Base-by-base conservation (phyloP, 2,329 filamentous ascomycete species). In the Apiospora phragmitis region DNA sequence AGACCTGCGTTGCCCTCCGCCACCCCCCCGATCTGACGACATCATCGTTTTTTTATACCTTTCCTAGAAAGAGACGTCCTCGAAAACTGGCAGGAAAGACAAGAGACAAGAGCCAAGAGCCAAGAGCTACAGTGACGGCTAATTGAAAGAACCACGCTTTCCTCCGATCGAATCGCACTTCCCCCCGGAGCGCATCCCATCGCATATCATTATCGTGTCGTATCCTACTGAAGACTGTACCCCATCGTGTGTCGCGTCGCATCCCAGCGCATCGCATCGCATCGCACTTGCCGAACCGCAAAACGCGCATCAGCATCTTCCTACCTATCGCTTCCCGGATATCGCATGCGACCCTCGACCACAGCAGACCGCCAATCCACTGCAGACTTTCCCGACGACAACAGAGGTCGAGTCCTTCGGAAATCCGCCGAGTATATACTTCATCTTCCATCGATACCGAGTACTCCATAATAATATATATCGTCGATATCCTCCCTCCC, bases 201-300 rank as follows among this genome's bases (percentile, higher is more conserved):
- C 41, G 41, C 16, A 16, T 42, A n/a, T 41, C 38, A 41, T 41
- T 12, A 9, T 47, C 43, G 43, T 8, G 43, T n/a, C 55, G 29
- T 16, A 62, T 62, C 55, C 16, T 9, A 35, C 38, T 41, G 8
- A 41, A 41, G 38, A 41, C 38, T 41, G 38, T 41, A 12, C 9
- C 38, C 38, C 14, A 8, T 41, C 8, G 18, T n/a, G 55, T 38
- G 32, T 38, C 51, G 71, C 45, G 29, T 67, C 38, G 38, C 38
- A 41, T 41, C 38, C 49, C 68, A 70, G 67, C 49, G 65, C 45
- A 71, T 72, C 70, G 72, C 26, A 71, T 70, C 65, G 67, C 35
- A 69, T 51, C 47, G n/a, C 51, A 59, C 51, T 18, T 35, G 21
- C 55, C 67, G 18, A 66, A 47, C 38, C 29, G 41, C 68, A 62